Conservation (phyloP, 441 rosid genomes). For the Macaranga tanarius region DNA sequence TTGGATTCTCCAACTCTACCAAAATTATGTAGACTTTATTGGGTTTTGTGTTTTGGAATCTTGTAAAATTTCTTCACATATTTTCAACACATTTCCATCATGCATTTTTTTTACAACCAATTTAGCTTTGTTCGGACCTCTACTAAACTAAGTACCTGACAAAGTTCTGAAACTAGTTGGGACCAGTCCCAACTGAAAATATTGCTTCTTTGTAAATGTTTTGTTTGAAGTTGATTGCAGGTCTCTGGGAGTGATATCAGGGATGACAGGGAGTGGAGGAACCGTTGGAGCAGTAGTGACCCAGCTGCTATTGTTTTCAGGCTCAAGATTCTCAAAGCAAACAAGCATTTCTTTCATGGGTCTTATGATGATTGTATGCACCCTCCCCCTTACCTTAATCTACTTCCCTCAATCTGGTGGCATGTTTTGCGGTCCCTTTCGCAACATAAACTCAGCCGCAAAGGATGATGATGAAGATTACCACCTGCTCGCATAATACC, state of each 20-base stretch:
- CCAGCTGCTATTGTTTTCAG: slow-evolving; percentile 77
- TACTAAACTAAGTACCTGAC: no score
- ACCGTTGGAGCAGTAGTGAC: slow-evolving; percentile 84
- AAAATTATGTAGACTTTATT: no score
- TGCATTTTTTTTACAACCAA: no score
- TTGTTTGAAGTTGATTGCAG: no score
- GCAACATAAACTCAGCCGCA: not conserved
- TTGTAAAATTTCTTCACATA: no score
- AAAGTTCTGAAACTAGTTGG: no score
- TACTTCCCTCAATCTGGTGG: slow-evolving; percentile 64
- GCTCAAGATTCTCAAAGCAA: slow-evolving; percentile 74
- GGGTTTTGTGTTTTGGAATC: no score
- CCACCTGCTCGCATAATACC: slow-evolving; percentile 22
- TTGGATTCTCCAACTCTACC: no score
- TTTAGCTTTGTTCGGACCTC: no score
- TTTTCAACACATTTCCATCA: no score
- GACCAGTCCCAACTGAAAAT: no score
- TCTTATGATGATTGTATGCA: slow-evolving; percentile 69
- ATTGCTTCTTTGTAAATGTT: no score
- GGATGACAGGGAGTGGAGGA: slow-evolving; percentile 92
- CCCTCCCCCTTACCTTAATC: slow-evolving; percentile 56
- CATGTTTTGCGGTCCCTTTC: slow-evolving; percentile 55
- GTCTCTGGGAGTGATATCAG: slow-evolving; percentile 77
- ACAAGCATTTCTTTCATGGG: slow-evolving; percentile 83
- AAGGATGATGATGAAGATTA: slow-evolving; percentile 24